Evolutionary conservation across 352 stramenopile species (phyloP).

Genomic region (Nothophytophthora sp.): DNA sequence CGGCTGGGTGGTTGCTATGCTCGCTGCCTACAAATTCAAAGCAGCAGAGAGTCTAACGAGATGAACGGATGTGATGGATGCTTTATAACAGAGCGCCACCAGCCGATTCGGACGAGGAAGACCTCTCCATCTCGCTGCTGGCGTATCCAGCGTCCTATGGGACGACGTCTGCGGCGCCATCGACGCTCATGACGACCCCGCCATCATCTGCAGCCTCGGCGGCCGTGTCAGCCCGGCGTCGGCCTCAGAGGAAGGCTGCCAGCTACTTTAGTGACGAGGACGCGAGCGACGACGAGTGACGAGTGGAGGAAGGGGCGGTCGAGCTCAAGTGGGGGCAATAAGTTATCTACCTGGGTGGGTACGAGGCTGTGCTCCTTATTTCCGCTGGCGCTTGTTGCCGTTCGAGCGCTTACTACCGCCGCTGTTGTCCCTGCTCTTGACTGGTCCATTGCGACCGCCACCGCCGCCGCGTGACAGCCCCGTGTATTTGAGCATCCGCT

Average conservation of each 20-base stretch:
- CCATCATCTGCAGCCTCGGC: constrained; percentile 9
- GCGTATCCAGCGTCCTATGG: constrained; percentile 44
- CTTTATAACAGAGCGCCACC: constrained; percentile 42
- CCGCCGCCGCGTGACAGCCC: constrained; percentile 51
- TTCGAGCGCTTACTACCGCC: constrained; percentile 20
- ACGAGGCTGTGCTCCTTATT: constrained; percentile 30
- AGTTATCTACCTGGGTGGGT: constrained; percentile 25
- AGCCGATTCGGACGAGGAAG: constrained; percentile 46
- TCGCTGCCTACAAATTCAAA: not conserved
- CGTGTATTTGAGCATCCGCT: constrained; percentile 86
- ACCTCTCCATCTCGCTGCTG: constrained; percentile 70
- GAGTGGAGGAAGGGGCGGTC: not conserved
- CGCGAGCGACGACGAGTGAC: constrained; percentile 55
- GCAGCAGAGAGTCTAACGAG: too few species aligned
- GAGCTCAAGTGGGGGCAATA: constrained; percentile 17
- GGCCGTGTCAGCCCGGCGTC: constrained; percentile 21
- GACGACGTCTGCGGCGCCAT: constrained; percentile 5
- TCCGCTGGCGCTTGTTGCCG: constrained; percentile 61
- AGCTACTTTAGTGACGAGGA: constrained; percentile 85
- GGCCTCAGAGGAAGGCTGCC: constrained; percentile 36
- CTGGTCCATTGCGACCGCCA: too few species aligned
- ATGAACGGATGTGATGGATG: constrained; percentile 9
- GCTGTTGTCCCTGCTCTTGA: constrained; percentile 19
- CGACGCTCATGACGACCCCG: not conserved
- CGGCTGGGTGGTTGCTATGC: constrained; percentile 25